Evolutionary conservation across 2,329 filamentous ascomycete species (phyloP).

Genomic region (Sordariomycetes sp.): DNA sequence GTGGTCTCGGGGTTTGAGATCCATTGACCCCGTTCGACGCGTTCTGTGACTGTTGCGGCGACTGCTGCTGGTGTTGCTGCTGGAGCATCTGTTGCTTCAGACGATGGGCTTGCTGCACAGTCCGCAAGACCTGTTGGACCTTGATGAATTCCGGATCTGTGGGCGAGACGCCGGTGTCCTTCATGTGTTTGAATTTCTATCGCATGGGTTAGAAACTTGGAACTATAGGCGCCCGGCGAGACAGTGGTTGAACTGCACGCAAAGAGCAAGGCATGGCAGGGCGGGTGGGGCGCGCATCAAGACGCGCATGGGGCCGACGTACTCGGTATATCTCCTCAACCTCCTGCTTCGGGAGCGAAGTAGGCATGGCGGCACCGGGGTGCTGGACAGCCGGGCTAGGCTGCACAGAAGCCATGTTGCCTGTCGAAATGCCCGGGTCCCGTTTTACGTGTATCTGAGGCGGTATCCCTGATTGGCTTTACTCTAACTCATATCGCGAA

Average conservation of each 20-base stretch:
- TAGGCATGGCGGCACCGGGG: conserved; percentile 50
- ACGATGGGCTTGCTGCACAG: conserved; percentile 21
- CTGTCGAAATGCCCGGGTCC: conserved; percentile 13
- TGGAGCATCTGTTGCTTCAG: conserved; percentile 41
- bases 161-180: conserved; percentile 67
- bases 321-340: conserved; percentile 65
- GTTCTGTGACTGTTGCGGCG: conserved; percentile 41
- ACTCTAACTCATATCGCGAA: conserved; percentile 23
- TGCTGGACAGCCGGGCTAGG: conserved; percentile 58
- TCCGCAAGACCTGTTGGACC: conserved; percentile 35
- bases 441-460: conserved; percentile 11
- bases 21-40: conserved; percentile 47
- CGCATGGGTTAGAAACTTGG: not conserved
- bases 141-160: conserved; percentile 84
- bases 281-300: conserved; percentile 2
- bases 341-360: conserved; percentile 64
- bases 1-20: conserved; percentile 20
- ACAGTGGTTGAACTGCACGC: not conserved
- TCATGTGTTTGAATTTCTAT: conserved; percentile 85
- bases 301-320: conserved; percentile 18
- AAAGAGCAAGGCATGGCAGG: not conserved
- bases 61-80: conserved; percentile 20
- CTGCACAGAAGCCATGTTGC: conserved; percentile 73
- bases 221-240: not conserved
- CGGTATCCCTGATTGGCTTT: conserved; percentile 12